Evolutionary conservation across 1,139 yeast species (phyloP), one percentile per base, ranked within the genome.

Genomic region (Magnusiomyces paraingens): DNA sequence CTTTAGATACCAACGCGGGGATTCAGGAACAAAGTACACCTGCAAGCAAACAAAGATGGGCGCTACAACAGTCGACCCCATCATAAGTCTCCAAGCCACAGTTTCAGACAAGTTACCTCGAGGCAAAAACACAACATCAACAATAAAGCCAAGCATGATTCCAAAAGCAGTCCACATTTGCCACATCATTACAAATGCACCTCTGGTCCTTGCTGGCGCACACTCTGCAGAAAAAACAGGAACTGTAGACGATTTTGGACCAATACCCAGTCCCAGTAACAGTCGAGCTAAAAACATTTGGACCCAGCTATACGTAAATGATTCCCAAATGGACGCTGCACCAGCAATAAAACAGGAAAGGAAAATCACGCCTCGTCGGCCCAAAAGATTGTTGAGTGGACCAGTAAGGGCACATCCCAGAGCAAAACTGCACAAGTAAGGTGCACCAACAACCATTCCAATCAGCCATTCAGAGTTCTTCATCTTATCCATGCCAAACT

Each of bases 101-200:
- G 83, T 82, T 20, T 75, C 76, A 36, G 62, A 53, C 48, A 65
- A 74, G 75, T 51, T 70, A 67, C 50, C 70, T 65, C 54, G 75
- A 70, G 65, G 81, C 77, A 59, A 71, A 61, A 81, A 85, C 0
- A 88, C 88, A 55, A 86, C 73, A 22, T 83, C 78, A 49, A 86
- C 77, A 52, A 84, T 83, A 66, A 85, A 85, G 51, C 95, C 95
- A 62, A 86, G 74, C 82, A 85, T 84, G 63, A 87, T 86, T 64
- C 95, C 95, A 58, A 84, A 83, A 4, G 95, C 95, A 10, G 95
- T 87, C 79, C 86, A 86, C 68, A 85, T 79, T 71, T 87, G 95
- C 95, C 95, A 87, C 74, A 84, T 78, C 93, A 86, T 86, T 51
- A 86, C 90, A 58, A 87, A 72, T 1, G 90, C 81, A 59, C 95